Evolutionary conservation across 225 moss, liverwort and hornwort species (phyloP), one percentile per base, ranked within the genome.

Genomic region (Sphagnum tenellum): DNA sequence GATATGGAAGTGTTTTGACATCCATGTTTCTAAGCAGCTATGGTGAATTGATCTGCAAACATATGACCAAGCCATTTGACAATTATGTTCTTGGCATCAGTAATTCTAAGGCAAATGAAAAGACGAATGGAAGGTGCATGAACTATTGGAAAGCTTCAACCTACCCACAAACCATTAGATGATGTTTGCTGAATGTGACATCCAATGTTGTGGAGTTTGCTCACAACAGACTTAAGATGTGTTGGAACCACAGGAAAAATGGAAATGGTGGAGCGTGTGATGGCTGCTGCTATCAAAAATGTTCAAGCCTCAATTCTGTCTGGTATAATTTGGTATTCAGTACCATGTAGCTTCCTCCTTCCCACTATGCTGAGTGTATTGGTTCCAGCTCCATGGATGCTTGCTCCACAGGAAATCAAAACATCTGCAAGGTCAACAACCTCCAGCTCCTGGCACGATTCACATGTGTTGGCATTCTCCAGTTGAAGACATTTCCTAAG

Each of bases 281-380:
- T 92, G 47, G 96, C 96, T 45, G 96, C 92, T 53, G 96, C 96
- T 60, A 98, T 86, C 64, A 98, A 67, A 61, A 98, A 92, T 2
- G 92, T 98, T 71, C 96, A 92, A 54, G 90, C 88, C 76, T 98
- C 96, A 62, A 98, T 90, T 55, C 92, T 81, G 66, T 98, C 96
- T 57, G 96, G 96, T 78, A 98, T 98, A 44, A 98, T 86, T 63
- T 78, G 81, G 67, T 79, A 80, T 12, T 89, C 79, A n/a, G 96
- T 89, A 10, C 86, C 85, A 45, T 98, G 88, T 67, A 92, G 67
- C 59, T 86, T 87, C 64, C 76, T 84, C 64, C 67, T 85, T 64
- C 96, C 96, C 66, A 74, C 85, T 50, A 98, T 90, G 45, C 56
- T 71, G 68, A 98, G 69, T 49, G 78, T 98, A 62, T 65, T 71